Evolutionary conservation across 768 basidiomycete species (phyloP).

Genomic region (Suillus clintonianus): DNA sequence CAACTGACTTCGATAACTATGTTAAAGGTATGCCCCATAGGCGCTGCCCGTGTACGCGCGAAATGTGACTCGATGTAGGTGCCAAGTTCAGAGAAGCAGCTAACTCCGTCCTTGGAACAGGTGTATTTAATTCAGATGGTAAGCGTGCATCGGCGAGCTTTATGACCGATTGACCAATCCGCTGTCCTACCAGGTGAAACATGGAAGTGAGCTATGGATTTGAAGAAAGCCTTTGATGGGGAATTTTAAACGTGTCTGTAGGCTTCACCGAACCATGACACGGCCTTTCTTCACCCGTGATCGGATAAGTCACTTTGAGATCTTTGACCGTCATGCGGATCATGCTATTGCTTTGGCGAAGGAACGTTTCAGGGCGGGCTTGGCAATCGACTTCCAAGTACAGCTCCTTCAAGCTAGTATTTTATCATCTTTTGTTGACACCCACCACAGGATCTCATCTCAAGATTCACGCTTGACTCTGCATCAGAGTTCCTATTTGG

Average conservation of each 20-base stretch:
- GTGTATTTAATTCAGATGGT: conserved; percentile 61
- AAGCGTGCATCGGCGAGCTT: not conserved
- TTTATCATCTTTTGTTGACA: not conserved
- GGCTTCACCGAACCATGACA: conserved; percentile 67
- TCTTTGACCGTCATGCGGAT: conserved; percentile 56
- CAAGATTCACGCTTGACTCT: conserved; percentile 52
- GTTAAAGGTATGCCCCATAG: conserved; percentile 38
- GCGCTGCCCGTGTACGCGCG: not conserved
- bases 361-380: conserved; percentile 44
- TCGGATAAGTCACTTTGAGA: conserved; percentile 61
- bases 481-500: conserved; percentile 58
- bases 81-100: conserved; percentile 31
- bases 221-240: not conserved
- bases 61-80: conserved; percentile 23
- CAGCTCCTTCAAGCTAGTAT: not conserved
- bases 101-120: conserved; percentile 44
- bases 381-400: conserved; percentile 64
- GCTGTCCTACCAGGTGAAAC: conserved; percentile 47
- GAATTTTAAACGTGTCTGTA: conserved; percentile 15
- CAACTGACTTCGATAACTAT: conserved; percentile 44
- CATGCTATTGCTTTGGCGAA: conserved; percentile 48
- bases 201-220: conserved; percentile 56
- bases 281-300: conserved; percentile 72
- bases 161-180: conserved; percentile 5
- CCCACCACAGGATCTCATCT: conserved; percentile 39